Evolutionary conservation across 306 rosid species (phyloP).

Genomic region (Sphenostylis stenocarpa): DNA sequence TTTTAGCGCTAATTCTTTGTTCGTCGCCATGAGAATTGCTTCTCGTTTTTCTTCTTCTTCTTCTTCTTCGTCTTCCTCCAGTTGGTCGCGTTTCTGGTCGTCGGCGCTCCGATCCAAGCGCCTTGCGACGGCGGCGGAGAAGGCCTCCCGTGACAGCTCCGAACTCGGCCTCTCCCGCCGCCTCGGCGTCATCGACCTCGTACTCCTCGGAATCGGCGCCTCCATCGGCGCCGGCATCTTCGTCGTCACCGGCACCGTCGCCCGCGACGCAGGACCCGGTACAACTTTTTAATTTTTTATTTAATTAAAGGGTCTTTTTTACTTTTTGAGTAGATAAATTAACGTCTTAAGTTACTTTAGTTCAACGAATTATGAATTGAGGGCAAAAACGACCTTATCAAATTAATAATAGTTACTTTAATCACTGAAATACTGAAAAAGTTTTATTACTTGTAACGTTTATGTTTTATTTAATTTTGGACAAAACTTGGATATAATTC

Average conservation of each 20-base stretch:
- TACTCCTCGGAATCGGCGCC: constrained; percentile 90
- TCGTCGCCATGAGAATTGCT: constrained; percentile 38
- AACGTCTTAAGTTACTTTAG: neutral
- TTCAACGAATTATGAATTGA: too few species aligned
- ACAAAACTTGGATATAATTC: neutral
- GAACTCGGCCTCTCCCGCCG: constrained; percentile 76
- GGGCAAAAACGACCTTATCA: neutral
- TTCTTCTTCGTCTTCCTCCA: constrained; percentile 40
- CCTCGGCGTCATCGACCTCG: constrained; percentile 80
- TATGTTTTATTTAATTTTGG: neutral
- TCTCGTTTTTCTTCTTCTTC: constrained; percentile 33
- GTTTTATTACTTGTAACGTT: neutral
- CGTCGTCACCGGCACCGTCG: constrained; percentile 95
- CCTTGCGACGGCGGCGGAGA: constrained; percentile 48
- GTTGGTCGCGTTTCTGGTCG: constrained; percentile 62
- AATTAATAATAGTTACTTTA: neutral
- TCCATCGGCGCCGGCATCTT: constrained; percentile 94
- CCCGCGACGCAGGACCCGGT: constrained; percentile 92
- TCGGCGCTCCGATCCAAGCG: constrained; percentile 77
- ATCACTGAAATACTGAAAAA: neutral
- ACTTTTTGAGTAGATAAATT: neutral
- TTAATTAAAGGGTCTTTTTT: neutral
- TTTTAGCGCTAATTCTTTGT: neutral
- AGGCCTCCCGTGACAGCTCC: constrained; percentile 48
- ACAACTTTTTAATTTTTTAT: neutral